These are phyloP conservation scores for Ottelia alismoides DNA, from an alignment of 106 monocot genomes.

Conservation along the genomic window DNA sequence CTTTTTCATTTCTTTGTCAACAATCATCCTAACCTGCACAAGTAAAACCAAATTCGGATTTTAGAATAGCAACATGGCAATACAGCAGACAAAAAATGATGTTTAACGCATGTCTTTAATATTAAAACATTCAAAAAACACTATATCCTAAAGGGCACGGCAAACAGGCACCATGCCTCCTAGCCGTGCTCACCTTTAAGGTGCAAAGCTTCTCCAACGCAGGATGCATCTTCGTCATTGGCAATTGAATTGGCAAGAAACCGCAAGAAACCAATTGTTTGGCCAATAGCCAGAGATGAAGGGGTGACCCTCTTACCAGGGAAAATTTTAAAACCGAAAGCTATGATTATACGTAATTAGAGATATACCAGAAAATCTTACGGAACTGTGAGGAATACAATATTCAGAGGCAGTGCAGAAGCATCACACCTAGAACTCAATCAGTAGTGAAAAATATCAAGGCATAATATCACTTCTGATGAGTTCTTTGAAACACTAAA, in stretches of 20 bases:
- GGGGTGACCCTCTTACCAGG: slow-evolving; percentile 86
- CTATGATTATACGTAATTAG: not conserved
- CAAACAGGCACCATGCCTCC: slow-evolving; percentile 88
- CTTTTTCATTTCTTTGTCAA: slow-evolving; percentile 76
- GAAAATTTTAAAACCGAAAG: slow-evolving; percentile 7
- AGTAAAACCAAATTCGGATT: not conserved
- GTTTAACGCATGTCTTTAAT: no score
- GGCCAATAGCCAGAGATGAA: slow-evolving; percentile 31
- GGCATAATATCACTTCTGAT: no score
- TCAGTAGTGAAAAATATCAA: no score
- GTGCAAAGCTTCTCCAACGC: slow-evolving; percentile 62
- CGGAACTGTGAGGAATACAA: no score
- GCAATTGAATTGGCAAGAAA: slow-evolving; percentile 61
- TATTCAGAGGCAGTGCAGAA: no score
- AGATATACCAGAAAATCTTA: no score
- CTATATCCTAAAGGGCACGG: slow-evolving; percentile 77
- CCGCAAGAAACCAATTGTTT: slow-evolving; percentile 14
- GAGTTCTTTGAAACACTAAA: no score
- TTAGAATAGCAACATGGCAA: not conserved
- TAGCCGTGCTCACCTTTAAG: slow-evolving; percentile 98
- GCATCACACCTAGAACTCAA: no score
- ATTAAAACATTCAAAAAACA: slow-evolving; percentile 2
- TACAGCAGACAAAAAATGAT: slow-evolving; percentile 5
- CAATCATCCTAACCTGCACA: slow-evolving; percentile 69
- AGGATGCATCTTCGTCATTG: slow-evolving; percentile 71